These are phyloP conservation scores for Epicoccum sorghinum DNA, from an alignment of 2,329 filamentous ascomycete genomes.

Conservation along the genomic window DNA sequence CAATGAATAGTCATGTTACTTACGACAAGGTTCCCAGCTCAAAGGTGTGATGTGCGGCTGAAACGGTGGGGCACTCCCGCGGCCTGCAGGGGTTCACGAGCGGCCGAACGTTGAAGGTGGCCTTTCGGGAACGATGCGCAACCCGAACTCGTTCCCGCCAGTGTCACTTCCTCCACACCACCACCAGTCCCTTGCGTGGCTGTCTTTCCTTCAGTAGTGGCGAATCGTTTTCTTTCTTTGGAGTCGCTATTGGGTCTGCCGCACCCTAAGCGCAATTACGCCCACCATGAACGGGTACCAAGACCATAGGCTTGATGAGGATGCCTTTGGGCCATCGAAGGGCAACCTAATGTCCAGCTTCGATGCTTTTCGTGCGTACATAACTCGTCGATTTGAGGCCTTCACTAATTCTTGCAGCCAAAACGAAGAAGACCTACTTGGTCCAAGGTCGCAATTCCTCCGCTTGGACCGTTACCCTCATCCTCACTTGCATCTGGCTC, in stretches of 20 bases:
- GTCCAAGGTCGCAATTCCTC: conserved; percentile 83
- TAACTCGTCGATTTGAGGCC: not conserved
- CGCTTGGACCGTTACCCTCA: conserved; percentile 88
- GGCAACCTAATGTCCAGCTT: conserved; percentile 73
- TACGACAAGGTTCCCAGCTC: too few species aligned
- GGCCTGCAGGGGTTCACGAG: not conserved
- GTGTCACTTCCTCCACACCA: conserved; percentile 15
- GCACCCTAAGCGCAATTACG: conserved; percentile 30
- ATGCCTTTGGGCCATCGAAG: conserved; percentile 76
- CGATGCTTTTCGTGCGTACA: conserved; percentile 87
- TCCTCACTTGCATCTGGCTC: conserved; percentile 75
- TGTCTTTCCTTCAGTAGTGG: conserved; percentile 9
- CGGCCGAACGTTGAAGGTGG: conserved; percentile 36
- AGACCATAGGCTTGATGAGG: conserved; percentile 71
- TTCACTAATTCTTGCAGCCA: conserved; percentile 64
- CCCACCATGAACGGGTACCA: conserved; percentile 77
- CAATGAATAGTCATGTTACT: not conserved
- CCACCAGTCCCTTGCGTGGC: conserved; percentile 14
- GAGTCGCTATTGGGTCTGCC: conserved; percentile 36
- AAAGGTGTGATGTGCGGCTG: too few species aligned
- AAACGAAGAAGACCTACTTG: conserved; percentile 93
- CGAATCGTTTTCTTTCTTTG: not conserved
- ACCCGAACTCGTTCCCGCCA: conserved; percentile 2
- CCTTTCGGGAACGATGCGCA: conserved; percentile 35
- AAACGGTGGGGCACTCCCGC: conserved; percentile 11